Evolutionary conservation across 73 alveolate species (phyloP).

Genomic region (Uronychia setigera): DNA sequence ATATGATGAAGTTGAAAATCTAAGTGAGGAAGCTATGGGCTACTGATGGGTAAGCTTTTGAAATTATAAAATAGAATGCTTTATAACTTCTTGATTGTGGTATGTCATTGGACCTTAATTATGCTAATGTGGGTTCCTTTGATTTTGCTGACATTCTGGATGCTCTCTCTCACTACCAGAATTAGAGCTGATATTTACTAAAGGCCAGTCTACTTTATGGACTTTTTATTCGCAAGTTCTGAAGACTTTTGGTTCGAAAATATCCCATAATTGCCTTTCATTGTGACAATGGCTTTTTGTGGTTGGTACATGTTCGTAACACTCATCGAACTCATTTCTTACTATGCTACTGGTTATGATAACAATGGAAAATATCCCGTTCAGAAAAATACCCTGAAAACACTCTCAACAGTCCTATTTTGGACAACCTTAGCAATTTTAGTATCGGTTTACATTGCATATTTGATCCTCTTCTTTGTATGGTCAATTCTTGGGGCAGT

Average conservation of each 20-base stretch:
- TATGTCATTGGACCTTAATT: neutral
- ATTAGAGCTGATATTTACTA: neutral
- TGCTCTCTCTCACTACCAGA: neutral
- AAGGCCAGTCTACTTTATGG: neutral
- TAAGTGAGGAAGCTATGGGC: neutral
- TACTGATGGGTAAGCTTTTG: neutral
- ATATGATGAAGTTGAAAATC: neutral
- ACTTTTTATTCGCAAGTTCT: constrained; percentile 1
- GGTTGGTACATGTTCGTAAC: neutral
- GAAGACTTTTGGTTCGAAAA: constrained; percentile 18
- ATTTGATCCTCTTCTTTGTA: constrained; percentile 12
- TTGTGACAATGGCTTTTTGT: neutral
- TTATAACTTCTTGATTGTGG: neutral
- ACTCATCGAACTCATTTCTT: constrained; percentile 17
- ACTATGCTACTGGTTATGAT: constrained; percentile 17
- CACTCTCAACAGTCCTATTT: neutral
- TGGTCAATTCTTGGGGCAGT: constrained; percentile 36
- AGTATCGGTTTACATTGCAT: neutral
- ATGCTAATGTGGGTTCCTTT: neutral
- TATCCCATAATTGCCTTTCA: neutral
- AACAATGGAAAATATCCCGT: constrained; percentile 25
- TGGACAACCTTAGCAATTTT: neutral
- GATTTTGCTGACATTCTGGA: neutral
- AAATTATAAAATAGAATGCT: neutral
- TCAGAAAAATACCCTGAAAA: neutral